Evolutionary conservation across 2,329 filamentous ascomycete species (phyloP).

Genomic region (Raffaelea ambrosiae): DNA sequence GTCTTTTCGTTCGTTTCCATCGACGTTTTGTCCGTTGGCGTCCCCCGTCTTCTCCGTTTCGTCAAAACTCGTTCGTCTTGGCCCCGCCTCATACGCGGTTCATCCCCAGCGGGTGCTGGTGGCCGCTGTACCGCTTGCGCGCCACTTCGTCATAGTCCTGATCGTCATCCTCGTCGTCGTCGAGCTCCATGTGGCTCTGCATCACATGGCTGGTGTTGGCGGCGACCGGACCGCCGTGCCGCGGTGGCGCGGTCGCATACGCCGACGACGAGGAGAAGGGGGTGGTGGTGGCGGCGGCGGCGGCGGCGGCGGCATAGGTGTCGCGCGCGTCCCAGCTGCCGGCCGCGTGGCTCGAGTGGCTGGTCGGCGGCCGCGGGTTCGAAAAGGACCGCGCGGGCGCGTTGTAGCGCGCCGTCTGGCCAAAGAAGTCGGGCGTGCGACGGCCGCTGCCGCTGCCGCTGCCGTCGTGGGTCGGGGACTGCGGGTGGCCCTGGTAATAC

Average conservation of each 20-base stretch:
- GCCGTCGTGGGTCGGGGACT: background rate
- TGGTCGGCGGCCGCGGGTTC: constrained; percentile 38
- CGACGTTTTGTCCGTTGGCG: no score
- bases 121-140: background rate
- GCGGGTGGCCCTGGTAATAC: no score
- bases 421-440: constrained; percentile 48
- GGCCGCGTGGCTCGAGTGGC: constrained; percentile 11
- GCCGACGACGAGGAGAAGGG: no score
- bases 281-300: no score
- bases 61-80: no score
- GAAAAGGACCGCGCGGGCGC: constrained; percentile 48
- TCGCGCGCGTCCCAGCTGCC: constrained; percentile 34
- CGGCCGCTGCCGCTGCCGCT: constrained; percentile 22
- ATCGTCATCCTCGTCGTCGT: constrained; percentile 9
- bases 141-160: background rate
- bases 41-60: no score
- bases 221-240: no score
- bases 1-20: no score
- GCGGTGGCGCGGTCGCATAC: no score
- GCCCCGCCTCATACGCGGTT: constrained; percentile 37
- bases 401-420: constrained; percentile 44
- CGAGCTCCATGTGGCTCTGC: constrained; percentile 4
- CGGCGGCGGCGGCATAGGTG: constrained; percentile 14
- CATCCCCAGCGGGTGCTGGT: constrained; percentile 43
- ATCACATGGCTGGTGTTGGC: background rate